Evolutionary conservation across 2,329 filamentous ascomycete genomes (phyloP).

Genomic region (Pestalotiopsis sp.): DNA sequence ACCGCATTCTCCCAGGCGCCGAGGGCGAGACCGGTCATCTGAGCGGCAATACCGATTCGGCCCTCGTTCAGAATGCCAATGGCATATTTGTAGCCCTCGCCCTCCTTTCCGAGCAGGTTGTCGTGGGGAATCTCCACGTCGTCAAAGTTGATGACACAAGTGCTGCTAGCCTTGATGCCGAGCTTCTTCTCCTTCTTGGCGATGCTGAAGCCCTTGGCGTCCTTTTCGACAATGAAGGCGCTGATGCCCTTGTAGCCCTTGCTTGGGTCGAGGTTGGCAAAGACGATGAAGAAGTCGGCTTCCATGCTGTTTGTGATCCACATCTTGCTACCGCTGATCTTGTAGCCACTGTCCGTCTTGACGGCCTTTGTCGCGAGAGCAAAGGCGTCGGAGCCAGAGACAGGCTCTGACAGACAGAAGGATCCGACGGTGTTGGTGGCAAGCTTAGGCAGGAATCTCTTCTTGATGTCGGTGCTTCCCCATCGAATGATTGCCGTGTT

Average conservation of each 20-base stretch:
- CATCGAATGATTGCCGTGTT: conserved; percentile 92
- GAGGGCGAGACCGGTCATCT: conserved; percentile 96
- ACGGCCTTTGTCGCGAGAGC: conserved; percentile 89
- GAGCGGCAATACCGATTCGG: conserved; percentile 94
- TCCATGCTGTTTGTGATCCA: conserved; percentile 99
- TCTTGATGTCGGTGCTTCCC: conserved; percentile 75
- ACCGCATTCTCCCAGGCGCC: conserved; percentile 96
- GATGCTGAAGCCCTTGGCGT: conserved; percentile 84
- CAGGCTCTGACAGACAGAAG: conserved; percentile 91
- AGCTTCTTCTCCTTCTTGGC: conserved; percentile 99
- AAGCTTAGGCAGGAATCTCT: conserved; percentile 85
- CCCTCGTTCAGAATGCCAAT: conserved; percentile 94
- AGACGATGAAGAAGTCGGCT: conserved; percentile 94
- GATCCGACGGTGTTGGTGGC: conserved; percentile 89
- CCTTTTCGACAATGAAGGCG: conserved; percentile 93
- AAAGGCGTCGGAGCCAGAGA: conserved; percentile 93
- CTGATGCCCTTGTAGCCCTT: conserved; percentile 98
- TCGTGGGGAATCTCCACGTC: conserved; percentile 88
- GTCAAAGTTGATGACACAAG: conserved; percentile 96
- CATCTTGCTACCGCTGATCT: conserved; percentile 94
- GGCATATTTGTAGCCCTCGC: conserved; percentile 97
- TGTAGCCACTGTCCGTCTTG: conserved; percentile 82
- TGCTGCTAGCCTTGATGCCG: conserved; percentile 92
- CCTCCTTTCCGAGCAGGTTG: conserved; percentile 85
- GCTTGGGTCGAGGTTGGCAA: conserved; percentile 89